Evolutionary conservation across 2,329 filamentous ascomycete genomes (phyloP), one percentile per base, ranked within the genome.

Genomic region (Exophiala viscosa): DNA sequence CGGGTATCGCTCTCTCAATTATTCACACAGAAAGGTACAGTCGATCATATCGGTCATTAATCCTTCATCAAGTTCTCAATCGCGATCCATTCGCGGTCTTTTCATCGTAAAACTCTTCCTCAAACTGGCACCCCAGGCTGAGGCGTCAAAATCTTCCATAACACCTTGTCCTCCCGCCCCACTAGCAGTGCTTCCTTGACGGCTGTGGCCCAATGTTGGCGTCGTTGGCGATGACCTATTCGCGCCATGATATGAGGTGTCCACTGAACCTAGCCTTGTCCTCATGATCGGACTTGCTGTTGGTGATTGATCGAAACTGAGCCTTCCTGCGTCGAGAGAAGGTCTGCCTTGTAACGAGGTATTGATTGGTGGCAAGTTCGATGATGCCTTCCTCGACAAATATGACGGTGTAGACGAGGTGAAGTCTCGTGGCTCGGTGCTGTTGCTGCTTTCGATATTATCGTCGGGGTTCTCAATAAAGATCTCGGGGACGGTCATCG

Each of bases 111-210:
- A 90, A 72, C 90, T 95, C 57, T 90, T 81, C 59, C 90, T 80
- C 60, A 96, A 90, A 75, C 88, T 95, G 72, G 95, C 89, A 46
- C 92, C 88, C 92, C 92, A 97, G 13, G 88, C 86, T 14, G 89
- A 93, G 65, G 92, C 88, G 64, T 93, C 89, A 49, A 97, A 79
- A 66, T 93, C 87, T 61, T 90, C 84, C 68, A 91, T 82, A 61
- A 95, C 87, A 64, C 90, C 86, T 43, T 85, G 81, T 45, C 86
- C 84, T 64, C 42, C 48, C n/a, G 54, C 15, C 14, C 48, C 55
- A 42, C 83, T 89, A 52, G 91, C 85, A 4, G 79, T 77, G 68
- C 86, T 90, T 49, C 80, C 82, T 18, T 84, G 80, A 39, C 85
- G 74, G 62, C 81, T 65, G 77, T 81, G 62, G 43, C 60, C 63